Base-by-base conservation (phyloP, 2,329 filamentous ascomycete genomes). In the Lachnellula cervina region DNA sequence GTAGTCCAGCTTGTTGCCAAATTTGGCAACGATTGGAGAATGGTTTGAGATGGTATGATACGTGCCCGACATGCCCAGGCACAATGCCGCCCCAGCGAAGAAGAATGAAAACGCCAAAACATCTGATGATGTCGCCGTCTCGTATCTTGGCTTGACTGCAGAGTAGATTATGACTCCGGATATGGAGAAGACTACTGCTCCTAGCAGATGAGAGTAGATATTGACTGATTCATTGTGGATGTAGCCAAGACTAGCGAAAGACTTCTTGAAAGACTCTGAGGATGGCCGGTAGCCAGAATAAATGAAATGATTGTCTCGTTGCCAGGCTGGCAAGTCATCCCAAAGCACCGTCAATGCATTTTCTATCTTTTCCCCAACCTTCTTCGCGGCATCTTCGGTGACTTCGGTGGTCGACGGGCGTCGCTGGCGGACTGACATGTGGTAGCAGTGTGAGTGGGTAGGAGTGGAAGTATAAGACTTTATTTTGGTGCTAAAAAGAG, bases 1-100 rank as follows among this genome's bases (percentile, higher is more conserved):
- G 70, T 99, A 97, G 70, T 99, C 94, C 55, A 97, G 76, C 71
- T 96, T 90, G 70, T 97, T 97, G 11, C 92, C 92, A 77, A 90
- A 89, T 59, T 82, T 86, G 2, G 88, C 85, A 14, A 97, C 89
- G 1, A 74, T 73, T 38, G 84, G 82, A 17, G 89, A 94, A 71
- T 99, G 94, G 63, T 97, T 96, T 21, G 80, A 84, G 48, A 97
- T 81, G 2, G 89, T 81, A 70, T 99, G 94, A 69, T 86, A 99
- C 2, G 87, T 88, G 5, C 90, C 88, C 64, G 87, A 91, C 85
- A 92, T 89, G 21, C 87, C 86, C 51, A 94, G 75, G 65, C 89
- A 93, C 35, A 83, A 66, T 28, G 84, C 79, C 1, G 87, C 88
- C 45, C 90, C 90, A 23, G 76, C 75, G 66, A 96, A 91, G 77